Conservation (phyloP, 495 filamentous ascomycete species). For the Penicillium ochrochloron region DNA sequence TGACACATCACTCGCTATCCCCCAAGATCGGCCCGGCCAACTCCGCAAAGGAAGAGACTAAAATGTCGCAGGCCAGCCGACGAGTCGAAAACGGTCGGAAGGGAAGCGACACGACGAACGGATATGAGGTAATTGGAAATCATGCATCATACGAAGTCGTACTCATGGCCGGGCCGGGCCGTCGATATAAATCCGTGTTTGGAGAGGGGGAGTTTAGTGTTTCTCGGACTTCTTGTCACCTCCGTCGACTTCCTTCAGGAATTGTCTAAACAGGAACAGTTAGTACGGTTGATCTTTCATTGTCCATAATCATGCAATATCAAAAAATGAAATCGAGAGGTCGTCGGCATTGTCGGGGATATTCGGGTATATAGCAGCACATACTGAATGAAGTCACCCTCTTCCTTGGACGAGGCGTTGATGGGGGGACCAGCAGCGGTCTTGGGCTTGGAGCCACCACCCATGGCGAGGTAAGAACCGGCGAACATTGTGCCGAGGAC, state of each 20-base stretch:
- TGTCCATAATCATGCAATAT: neutral
- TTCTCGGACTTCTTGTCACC: slow-evolving; percentile 68
- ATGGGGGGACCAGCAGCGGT: slow-evolving; percentile 71
- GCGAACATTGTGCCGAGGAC: slow-evolving; percentile 72
- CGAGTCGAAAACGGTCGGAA: slow-evolving; percentile 11
- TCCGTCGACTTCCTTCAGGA: slow-evolving; percentile 71
- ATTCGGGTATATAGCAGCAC: slow-evolving; percentile 28
- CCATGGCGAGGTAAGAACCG: slow-evolving; percentile 54
- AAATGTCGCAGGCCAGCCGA: slow-evolving; percentile 6
- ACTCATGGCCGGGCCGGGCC: slow-evolving; percentile 22
- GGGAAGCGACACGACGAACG: slow-evolving; percentile 22
- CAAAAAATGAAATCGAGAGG: neutral
- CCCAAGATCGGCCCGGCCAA: slow-evolving; percentile 19
- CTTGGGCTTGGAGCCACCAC: slow-evolving; percentile 68
- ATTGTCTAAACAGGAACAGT: slow-evolving; percentile 62
- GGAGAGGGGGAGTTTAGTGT: slow-evolving; percentile 52
- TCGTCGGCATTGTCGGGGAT: neutral
- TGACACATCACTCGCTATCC: slow-evolving; percentile 22
- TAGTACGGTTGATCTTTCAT: slow-evolving; percentile 2
- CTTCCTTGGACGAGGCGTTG: slow-evolving; percentile 85
- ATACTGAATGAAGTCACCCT: slow-evolving; percentile 98
- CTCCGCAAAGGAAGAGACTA: slow-evolving; percentile 17
- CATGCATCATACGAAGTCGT: slow-evolving; percentile 22
- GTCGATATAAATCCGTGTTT: slow-evolving; percentile 24
- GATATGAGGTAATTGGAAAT: slow-evolving; percentile 23